Evolutionary conservation across 805 yeast genomes (phyloP).

Genomic region (Ogataea siamensis): DNA sequence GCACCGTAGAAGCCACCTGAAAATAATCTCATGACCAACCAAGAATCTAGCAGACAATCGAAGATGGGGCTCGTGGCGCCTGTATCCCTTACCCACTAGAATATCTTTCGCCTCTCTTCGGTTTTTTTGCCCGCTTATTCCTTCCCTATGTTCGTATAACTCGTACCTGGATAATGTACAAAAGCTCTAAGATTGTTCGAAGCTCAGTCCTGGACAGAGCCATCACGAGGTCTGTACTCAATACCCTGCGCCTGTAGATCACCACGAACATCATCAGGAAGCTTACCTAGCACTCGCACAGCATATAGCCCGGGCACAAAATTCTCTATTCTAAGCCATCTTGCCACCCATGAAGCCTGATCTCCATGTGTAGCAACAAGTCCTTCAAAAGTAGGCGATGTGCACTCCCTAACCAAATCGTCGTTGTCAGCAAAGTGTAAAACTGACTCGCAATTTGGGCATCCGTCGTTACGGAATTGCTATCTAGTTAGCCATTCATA

Average conservation of each 20-base stretch:
- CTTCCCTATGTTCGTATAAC: no score
- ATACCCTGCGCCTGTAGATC: conserved; percentile 73
- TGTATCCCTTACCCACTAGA: no score
- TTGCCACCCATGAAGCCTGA: conserved; percentile 89
- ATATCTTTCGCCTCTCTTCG: no score
- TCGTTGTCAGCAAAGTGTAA: conserved; percentile 76
- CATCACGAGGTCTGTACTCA: conserved; percentile 92
- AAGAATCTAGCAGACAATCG: no score
- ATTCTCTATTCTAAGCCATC: conserved; percentile 89
- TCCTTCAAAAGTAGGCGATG: conserved; percentile 96
- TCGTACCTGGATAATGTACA: conserved; percentile 2
- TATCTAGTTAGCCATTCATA: conserved; percentile 11
- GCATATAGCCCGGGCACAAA: conserved; percentile 91
- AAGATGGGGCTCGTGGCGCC: no score
- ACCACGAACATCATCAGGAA: conserved; percentile 81
- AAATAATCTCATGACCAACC: no score
- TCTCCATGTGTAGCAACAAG: conserved; percentile 87
- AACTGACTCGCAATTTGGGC: conserved; percentile 94
- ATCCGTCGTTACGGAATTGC: conserved; percentile 79
- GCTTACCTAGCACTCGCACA: conserved; percentile 84
- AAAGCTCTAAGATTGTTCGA: no score
- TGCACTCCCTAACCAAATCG: conserved; percentile 81
- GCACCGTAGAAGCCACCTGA: background rate
- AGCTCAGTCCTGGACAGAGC: conserved; percentile 49
- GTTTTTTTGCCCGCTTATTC: no score